Conservation (phyloP, 2,329 filamentous ascomycete genomes). For the Verticillium dahliae region DNA sequence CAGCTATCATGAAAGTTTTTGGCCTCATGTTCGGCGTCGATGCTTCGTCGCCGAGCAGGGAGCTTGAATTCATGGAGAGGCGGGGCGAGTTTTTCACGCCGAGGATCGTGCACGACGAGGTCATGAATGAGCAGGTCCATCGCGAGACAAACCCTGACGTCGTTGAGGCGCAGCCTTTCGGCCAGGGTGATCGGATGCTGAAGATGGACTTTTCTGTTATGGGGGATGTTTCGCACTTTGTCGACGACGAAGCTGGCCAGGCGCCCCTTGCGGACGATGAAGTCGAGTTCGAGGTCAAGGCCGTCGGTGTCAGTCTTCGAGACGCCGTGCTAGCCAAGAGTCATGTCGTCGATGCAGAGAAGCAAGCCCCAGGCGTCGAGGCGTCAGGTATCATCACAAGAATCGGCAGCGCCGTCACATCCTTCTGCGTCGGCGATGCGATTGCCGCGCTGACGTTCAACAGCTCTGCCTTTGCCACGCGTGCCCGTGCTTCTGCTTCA, state of each 20-base stretch:
- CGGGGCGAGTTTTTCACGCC: slow-evolving; percentile 29
- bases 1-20: slow-evolving; percentile 29
- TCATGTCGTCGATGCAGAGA: slow-evolving; percentile 2
- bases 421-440: slow-evolving; percentile 5
- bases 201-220: slow-evolving; percentile 29
- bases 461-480: slow-evolving; percentile 13
- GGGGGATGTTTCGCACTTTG: slow-evolving; percentile 30
- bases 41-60: slow-evolving; percentile 21
- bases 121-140: slow-evolving; percentile 35
- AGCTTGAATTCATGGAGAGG: slow-evolving; percentile 36
- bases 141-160: slow-evolving; percentile 22
- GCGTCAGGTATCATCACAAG: slow-evolving; percentile 22
- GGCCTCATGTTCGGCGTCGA: slow-evolving; percentile 24
- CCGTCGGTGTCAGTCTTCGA: slow-evolving; percentile 8
- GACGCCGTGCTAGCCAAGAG: slow-evolving; percentile 15
- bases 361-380: slow-evolving; percentile 17
- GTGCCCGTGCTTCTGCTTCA: slow-evolving; percentile 8
- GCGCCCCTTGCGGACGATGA: slow-evolving; percentile 7
- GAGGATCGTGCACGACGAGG: slow-evolving; percentile 29
- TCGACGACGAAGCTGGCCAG: slow-evolving; percentile 22
- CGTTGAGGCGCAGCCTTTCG: slow-evolving; percentile 29
- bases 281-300: slow-evolving; percentile 18
- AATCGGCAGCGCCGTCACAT: slow-evolving; percentile 17
- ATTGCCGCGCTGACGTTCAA: slow-evolving; percentile 7
- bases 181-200: slow-evolving; percentile 21